Evolutionary conservation across 495 filamentous ascomycete species (phyloP).

Genomic region (Penicillium pancosmium): DNA sequence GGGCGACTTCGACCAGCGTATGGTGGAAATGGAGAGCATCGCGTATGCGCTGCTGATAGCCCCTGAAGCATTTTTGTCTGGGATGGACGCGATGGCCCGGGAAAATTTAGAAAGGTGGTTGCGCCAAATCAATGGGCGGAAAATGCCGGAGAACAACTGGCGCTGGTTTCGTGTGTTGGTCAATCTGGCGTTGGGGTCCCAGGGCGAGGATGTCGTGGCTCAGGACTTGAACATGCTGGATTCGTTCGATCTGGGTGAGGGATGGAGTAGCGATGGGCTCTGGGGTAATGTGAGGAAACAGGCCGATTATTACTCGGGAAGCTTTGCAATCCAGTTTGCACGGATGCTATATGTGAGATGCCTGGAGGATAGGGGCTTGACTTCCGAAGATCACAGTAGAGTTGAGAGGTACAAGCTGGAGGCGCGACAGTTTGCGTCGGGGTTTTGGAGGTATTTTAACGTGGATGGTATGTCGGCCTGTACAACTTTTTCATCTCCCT

Average conservation of each 20-base stretch:
- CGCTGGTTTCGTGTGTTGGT: constrained; percentile 2
- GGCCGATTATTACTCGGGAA: constrained; percentile 6
- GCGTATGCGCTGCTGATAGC: background rate
- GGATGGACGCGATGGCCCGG: background rate
- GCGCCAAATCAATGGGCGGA: background rate
- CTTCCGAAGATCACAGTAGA: background rate
- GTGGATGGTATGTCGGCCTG: background rate
- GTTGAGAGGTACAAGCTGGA: background rate
- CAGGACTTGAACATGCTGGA: constrained; percentile 8
- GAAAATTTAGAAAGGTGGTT: background rate
- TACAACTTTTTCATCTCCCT: background rate
- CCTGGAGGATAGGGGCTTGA: background rate
- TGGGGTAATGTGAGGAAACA: constrained; percentile 1
- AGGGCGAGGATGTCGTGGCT: constrained; percentile 3
- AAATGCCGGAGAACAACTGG: background rate
- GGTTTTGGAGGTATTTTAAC: background rate
- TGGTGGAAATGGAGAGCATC: constrained; percentile 4
- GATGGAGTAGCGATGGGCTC: constrained; percentile 7
- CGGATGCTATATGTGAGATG: background rate
- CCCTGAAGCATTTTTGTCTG: background rate
- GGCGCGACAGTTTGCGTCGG: background rate
- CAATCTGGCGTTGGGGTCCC: background rate
- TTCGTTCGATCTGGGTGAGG: background rate
- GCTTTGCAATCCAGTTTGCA: background rate
- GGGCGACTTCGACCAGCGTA: constrained; percentile 11